Evolutionary conservation across 305 asterid genomes (phyloP).

Genomic region (Ilex paraguariensis): DNA sequence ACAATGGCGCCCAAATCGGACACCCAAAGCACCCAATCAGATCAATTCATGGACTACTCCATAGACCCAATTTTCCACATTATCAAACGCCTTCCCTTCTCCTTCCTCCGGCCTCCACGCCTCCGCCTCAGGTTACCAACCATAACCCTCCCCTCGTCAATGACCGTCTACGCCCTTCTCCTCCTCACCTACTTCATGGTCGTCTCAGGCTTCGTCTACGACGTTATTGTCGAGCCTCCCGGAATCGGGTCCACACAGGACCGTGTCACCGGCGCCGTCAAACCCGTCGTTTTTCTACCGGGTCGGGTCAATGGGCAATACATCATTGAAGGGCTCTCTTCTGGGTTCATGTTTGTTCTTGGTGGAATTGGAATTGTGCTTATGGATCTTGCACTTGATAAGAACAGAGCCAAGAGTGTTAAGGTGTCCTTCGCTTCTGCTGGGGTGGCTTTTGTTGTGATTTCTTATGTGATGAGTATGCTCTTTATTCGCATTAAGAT

Average conservation of each 20-base stretch:
- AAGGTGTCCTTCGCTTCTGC: conserved; percentile 73
- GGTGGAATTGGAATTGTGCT: conserved; percentile 88
- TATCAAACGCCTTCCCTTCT: conserved; percentile 55
- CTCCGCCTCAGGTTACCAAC: conserved; percentile 78
- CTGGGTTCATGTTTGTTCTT: conserved; percentile 89
- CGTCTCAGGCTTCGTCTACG: conserved; percentile 84
- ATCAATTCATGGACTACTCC: conserved; percentile 12
- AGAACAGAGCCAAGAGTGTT: conserved; percentile 61
- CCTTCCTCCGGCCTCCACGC: conserved; percentile 90
- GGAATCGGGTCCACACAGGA: conserved; percentile 94
- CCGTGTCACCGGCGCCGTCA: conserved; percentile 64
- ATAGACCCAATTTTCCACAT: conserved; percentile 57
- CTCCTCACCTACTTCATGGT: conserved; percentile 94
- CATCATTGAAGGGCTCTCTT: conserved; percentile 75
- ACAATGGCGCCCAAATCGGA: no score
- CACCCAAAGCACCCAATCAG: no score
- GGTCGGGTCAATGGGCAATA: conserved; percentile 95
- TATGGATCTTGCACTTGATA: conserved; percentile 64
- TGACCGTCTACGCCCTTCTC: conserved; percentile 79
- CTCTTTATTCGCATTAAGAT: conserved; percentile 87
- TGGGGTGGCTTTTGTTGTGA: conserved; percentile 60
- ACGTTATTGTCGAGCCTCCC: conserved; percentile 85
- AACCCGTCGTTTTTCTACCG: conserved; percentile 73
- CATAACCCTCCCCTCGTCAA: conserved; percentile 65
- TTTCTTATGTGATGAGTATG: conserved; percentile 87